A percentile compares a stretch with the other conserved stretches of the same genome.
These are phyloP conservation scores for Sugiyamaella pinicola DNA, from an alignment of 1,139 yeast genomes.

Conservation along the genomic window DNA sequence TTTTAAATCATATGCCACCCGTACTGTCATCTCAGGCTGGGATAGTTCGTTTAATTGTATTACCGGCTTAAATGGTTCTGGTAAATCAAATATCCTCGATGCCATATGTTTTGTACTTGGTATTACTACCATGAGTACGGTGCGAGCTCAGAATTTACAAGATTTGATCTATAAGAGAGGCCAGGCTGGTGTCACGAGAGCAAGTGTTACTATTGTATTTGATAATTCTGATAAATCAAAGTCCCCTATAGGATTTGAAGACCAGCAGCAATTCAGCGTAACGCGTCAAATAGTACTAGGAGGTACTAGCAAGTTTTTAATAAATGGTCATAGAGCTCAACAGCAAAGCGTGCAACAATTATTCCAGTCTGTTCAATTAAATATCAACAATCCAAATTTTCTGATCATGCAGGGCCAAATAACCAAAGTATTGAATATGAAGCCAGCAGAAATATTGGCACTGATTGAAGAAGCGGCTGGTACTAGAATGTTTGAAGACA, in stretches of 20 bases:
- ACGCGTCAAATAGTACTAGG: slow-evolving; percentile 91
- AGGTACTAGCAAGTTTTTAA: slow-evolving; percentile 87
- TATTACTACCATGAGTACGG: slow-evolving; percentile 89
- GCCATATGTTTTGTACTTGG: slow-evolving; percentile 99
- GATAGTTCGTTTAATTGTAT: slow-evolving; percentile 96
- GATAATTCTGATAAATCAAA: slow-evolving; percentile 75
- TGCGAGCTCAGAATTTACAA: slow-evolving; percentile 89
- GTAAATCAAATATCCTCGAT: slow-evolving; percentile 91
- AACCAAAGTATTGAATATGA: slow-evolving; percentile 96
- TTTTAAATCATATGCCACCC: slow-evolving; percentile 94
- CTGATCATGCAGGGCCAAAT: slow-evolving; percentile 98
- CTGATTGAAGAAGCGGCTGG: slow-evolving; percentile 98
- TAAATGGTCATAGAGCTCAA: slow-evolving; percentile 96
- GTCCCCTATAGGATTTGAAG: slow-evolving; percentile 88
- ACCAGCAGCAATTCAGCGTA: slow-evolving; percentile 77
- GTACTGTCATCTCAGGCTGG: slow-evolving; percentile 96
- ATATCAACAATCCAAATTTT: slow-evolving; percentile 95
- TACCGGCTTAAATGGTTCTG: slow-evolving; percentile 97
- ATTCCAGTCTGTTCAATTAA: slow-evolving; percentile 92
- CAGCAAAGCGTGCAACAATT: slow-evolving; percentile 89
- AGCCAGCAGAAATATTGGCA: slow-evolving; percentile 83
- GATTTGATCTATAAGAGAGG: slow-evolving; percentile 96
- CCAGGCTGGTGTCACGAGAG: slow-evolving; percentile 97
- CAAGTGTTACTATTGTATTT: slow-evolving; percentile 93
- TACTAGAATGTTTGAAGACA: slow-evolving; percentile 90